Base-by-base conservation (phyloP, 2,329 filamentous ascomycete genomes). In the Penicillium sp. region DNA sequence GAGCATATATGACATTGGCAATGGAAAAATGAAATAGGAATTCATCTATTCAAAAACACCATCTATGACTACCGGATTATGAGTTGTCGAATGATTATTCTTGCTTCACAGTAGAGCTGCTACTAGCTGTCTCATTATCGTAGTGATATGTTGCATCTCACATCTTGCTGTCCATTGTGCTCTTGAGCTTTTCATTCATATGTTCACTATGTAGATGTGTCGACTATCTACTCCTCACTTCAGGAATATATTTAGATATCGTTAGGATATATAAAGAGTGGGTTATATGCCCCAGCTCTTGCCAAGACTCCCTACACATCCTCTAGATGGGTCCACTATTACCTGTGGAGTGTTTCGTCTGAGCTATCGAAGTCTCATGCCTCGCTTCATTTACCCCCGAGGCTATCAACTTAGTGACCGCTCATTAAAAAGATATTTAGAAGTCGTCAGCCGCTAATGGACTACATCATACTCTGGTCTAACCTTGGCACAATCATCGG, bases 11-110 rank as follows among this genome's bases (percentile, higher is more conserved):
- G 71, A 73, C 68, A 63, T 69, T 71, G 71, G 71, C 72, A 74
- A 73, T 74, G 73, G 71, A 70, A 70, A 74, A 73, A 73, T 74
- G 72, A 72, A 72, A 74, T 75, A 75, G 70, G 71, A 73, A 71
- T 73, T 74, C 67, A 74, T 69, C 66, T 61, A 68, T 69, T 70
- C 66, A 73, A 69, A 68, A 72, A 70, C 67, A 71, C 68, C 68
- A 47, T 61, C 60, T 53, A 72, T 72, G 71, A 71, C 66, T 71
- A 68, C 65, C 67, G 65, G 66, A 70, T 69, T 64, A 73, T 65
- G 70, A 71, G 67, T 69, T n/a, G 53, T 53, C 48, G 42, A 51
- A 50, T 61, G 31, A 55, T 54, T 9, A 29, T 44, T 29, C 19
- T 29, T 48, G 29, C 31, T 42, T 47, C 49, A 19, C 19, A 36